Evolutionary conservation across 805 yeast genomes (phyloP).

Genomic region (Kuraishia cidri): DNA sequence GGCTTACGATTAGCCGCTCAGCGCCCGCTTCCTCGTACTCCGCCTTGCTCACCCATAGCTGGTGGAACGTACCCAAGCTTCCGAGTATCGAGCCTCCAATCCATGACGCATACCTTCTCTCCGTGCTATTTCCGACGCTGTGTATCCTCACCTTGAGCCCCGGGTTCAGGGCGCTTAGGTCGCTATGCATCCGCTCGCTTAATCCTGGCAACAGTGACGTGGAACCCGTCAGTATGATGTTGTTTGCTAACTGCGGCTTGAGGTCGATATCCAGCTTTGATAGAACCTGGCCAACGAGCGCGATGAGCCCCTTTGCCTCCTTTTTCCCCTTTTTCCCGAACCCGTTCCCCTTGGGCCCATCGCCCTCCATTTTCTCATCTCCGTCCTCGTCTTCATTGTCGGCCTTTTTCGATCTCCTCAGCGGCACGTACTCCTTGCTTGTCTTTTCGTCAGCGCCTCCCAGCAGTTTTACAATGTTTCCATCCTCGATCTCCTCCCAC

Average conservation of each 20-base stretch:
- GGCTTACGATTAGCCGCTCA: constrained; percentile 67
- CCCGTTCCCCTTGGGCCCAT: constrained; percentile 3
- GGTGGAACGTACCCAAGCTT: constrained; percentile 90
- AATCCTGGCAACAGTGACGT: constrained; percentile 74
- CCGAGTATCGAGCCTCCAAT: constrained; percentile 87
- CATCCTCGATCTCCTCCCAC: constrained; percentile 34
- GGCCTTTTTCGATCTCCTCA: constrained; percentile 45
- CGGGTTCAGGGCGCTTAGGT: constrained; percentile 62
- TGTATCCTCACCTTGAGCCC: constrained; percentile 80
- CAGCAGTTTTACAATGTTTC: constrained; percentile 31
- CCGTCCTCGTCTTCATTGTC: constrained; percentile 19
- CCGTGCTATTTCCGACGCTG: constrained; percentile 69
- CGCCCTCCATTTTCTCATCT: constrained; percentile 25
- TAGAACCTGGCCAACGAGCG: constrained; percentile 46
- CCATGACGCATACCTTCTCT: constrained; percentile 80
- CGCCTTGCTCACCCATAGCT: constrained; percentile 82
- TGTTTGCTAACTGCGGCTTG: constrained; percentile 80
- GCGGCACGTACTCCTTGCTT: constrained; percentile 64
- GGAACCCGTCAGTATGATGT: constrained; percentile 82
- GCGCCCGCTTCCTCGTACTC: constrained; percentile 88
- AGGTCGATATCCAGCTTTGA: constrained; percentile 69
- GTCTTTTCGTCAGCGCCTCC: constrained; percentile 20
- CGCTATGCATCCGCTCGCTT: constrained; percentile 66
- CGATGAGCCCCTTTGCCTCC: constrained; percentile 35
- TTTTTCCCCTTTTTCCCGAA: constrained; percentile 6